Evolutionary conservation across 306 rosid species (phyloP), one percentile per base, ranked within the genome.

Genomic region (Macrotyloma uniflorum): DNA sequence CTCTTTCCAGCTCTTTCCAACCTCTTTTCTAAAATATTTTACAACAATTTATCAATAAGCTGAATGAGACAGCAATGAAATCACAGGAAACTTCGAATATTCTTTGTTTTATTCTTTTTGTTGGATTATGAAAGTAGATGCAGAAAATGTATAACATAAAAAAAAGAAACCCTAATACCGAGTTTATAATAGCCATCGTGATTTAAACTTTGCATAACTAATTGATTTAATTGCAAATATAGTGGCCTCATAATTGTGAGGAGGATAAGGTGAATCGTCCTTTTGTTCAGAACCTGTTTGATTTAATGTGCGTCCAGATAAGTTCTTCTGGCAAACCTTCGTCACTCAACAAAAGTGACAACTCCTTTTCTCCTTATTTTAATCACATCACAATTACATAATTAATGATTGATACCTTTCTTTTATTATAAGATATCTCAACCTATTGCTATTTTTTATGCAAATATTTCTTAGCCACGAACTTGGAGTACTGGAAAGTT

Each of bases 321-420:
- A 84, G 87, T 78, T 88, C 71, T 9, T 67, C 97, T 87, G 93
- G 88, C 89, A 83, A 70, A 72, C 79, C 67, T 40, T 79, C 83
- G 63, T 87, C 91, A 64, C 65, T 84, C 74, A 77, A 77, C 87
- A 79, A 57, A 87, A 40, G 77, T 70, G 90, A 82, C 86, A 88
- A 74, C 81, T 36, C 74, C 79, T 55, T 68, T 58, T 20, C 55
- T 46, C 40, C 77, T 76, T 68, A 75, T 65, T 82, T 78, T 70
- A 68, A 72, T 73, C 63, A 55, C 66, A 36, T 67, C 78, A 9
- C 78, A 46, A 73, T 81, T 59, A 5, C 49, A 46, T 23, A 26
- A 22, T 66, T 26, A 18, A 40, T 67, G 23, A 47, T 76, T 58
- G 22, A 38, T 45, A 7, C 4, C 68, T 59, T 65, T 58, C 19